phyloP scores from a whole-genome alignment of 495 filamentous ascomycete species.

The Durotheca rogersii region DNA sequence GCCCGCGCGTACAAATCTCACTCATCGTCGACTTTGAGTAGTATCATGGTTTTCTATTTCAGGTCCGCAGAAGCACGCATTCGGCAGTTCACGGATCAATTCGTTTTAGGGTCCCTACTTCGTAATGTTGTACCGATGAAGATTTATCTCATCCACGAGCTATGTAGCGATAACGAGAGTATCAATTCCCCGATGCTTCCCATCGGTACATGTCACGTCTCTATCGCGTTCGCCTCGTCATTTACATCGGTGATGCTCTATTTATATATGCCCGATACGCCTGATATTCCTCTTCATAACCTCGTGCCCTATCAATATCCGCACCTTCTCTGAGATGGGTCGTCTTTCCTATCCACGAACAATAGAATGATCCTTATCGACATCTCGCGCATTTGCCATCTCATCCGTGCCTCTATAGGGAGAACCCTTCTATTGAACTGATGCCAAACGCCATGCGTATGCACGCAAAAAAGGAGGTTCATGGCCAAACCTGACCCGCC shows the following conservation, averaged over 20 bases:
- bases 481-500: background rate
- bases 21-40: too few species aligned
- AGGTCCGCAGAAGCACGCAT: too few species aligned
- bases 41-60: too few species aligned
- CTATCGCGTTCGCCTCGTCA: too few species aligned
- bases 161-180: background rate
- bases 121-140: too few species aligned
- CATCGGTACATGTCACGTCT: too few species aligned
- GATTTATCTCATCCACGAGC: too few species aligned
- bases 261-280: conserved; percentile 16
- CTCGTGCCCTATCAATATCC: too few species aligned
- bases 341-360: background rate
- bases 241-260: conserved; percentile 12
- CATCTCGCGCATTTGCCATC: conserved; percentile 18
- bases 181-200: conserved; percentile 8
- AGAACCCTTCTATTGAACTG: conserved; percentile 6
- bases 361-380: conserved; percentile 11
- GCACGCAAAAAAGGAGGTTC: conserved; percentile 15
- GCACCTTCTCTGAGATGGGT: background rate
- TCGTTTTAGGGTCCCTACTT: too few species aligned
- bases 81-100: too few species aligned
- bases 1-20: too few species aligned
- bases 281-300: background rate
- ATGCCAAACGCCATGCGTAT: conserved; percentile 25
- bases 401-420: conserved; percentile 13